Evolutionary conservation across 169 alveolate genomes (phyloP), one percentile per base, ranked within the genome.

Genomic region (Babesia bigemina): DNA sequence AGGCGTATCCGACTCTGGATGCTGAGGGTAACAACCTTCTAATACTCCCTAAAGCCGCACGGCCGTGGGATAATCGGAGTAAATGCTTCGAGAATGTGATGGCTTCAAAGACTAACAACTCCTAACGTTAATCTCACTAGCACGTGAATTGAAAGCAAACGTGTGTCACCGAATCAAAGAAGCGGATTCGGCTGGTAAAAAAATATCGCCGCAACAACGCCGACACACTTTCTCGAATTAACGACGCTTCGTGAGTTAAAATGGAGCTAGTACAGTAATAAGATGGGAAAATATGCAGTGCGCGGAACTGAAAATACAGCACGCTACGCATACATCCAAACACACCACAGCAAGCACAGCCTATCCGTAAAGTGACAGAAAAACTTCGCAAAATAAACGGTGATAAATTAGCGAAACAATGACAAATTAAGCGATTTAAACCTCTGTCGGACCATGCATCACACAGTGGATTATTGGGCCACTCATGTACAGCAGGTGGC

Each of bases 181-280:
- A 48, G 59, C 59, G 21, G 2, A 47, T 61, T 59, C 50, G 19
- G 24, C 17, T 17, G 16, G 42, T 29, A n/a, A 6, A 13, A 19
- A 47, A 13, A 47, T n/a, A 44, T 47, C 24, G 60, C 61, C n/a
- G 53, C 12, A 48, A 11, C 28, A 21, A 22, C 44, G 24, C 55
- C 8, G 60, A 42, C 33, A 28, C 52, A 53, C 52, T 17, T 21
- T 16, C 21, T 26, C 24, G 1, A 4, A 49, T 0, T 52, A 52
- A 50, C 14, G 60, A 53, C 50, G 56, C 76, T 67, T 52, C 57
- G 76, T 67, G 76, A 21, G 76, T 65, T 67, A 52, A 33, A 45
- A 67, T 44, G 66, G n/a, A 67, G 76, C 66, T 52, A 52, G 52
- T 42, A 12, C 63, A 52, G 76, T 53, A 7, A 66, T 12, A 48